These are phyloP conservation scores for Selenicereus undatus DNA, from an alignment of 148 eudicot species.

Conservation along the genomic window DNA sequence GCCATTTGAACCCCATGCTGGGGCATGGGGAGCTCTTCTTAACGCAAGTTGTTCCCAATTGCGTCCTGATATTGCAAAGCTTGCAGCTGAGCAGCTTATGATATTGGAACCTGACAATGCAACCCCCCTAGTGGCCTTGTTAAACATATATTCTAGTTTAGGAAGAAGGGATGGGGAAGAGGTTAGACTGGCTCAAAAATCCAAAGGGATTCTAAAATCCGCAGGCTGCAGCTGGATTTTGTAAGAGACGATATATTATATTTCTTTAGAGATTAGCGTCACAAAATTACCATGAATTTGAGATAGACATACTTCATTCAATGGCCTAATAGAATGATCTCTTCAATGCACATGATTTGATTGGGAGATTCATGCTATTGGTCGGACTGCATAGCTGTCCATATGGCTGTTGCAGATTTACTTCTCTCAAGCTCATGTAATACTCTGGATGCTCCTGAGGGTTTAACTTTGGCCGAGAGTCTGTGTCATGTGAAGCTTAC, in stretches of 20 bases:
- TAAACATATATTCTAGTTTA: slow-evolving; percentile 36
- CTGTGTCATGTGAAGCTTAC: too few relatives aligned
- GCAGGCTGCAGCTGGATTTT: slow-evolving; percentile 68
- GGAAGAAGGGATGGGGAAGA: slow-evolving; percentile 44
- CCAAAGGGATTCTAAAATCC: slow-evolving; percentile 46
- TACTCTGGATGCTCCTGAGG: too few relatives aligned
- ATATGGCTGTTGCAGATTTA: too few relatives aligned
- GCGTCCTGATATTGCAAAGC: slow-evolving; percentile 52
- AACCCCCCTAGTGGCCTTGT: slow-evolving; percentile 55
- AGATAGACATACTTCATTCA: too few relatives aligned
- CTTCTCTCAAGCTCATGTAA: too few relatives aligned
- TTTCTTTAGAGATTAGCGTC: background rate
- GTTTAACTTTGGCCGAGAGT: too few relatives aligned
- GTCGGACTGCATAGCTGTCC: too few relatives aligned
- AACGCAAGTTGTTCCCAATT: slow-evolving; percentile 52
- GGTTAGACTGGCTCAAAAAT: slow-evolving; percentile 36
- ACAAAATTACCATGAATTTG: too few relatives aligned
- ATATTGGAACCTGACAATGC: slow-evolving; percentile 54
- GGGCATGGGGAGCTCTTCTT: slow-evolving; percentile 73
- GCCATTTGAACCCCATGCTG: slow-evolving; percentile 52
- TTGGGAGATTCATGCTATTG: too few relatives aligned
- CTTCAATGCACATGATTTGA: too few relatives aligned
- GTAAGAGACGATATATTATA: slow-evolving; percentile 34
- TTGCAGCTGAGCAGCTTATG: slow-evolving; percentile 45
- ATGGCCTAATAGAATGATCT: too few relatives aligned